phyloP scores from a whole-genome alignment of 2,329 filamentous ascomycete species.

The Penicillium frequentans region DNA sequence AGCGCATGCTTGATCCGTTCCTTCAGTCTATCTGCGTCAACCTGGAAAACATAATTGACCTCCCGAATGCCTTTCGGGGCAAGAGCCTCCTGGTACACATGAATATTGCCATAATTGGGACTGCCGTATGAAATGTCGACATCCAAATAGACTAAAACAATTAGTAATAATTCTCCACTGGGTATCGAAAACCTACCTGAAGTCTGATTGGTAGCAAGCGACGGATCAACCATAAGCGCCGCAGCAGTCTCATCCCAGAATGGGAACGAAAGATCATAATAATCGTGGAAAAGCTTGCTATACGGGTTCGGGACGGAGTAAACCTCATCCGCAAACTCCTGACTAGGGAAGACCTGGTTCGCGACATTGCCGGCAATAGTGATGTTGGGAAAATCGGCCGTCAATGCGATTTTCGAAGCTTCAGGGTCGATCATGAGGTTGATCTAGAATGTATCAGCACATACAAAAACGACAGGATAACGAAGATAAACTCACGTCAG shows the following conservation, averaged over 20 bases:
- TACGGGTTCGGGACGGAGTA: slow-evolving; percentile 40
- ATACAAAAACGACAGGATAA: too few relatives aligned
- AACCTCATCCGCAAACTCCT: slow-evolving; percentile 42
- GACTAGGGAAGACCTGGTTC: slow-evolving; percentile 47
- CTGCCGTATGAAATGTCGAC: slow-evolving; percentile 45
- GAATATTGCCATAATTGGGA: slow-evolving; percentile 45
- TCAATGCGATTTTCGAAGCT: slow-evolving; percentile 51
- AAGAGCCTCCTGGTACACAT: slow-evolving; percentile 44
- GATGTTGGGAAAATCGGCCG: slow-evolving; percentile 49
- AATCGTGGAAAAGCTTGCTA: slow-evolving; percentile 37
- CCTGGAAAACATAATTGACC: slow-evolving; percentile 43
- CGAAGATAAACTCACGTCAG: slow-evolving; percentile 29
- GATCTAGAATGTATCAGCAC: slow-evolving; percentile 28
- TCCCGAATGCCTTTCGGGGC: slow-evolving; percentile 36
- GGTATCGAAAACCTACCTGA: slow-evolving; percentile 22
- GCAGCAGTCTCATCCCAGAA: slow-evolving; percentile 52
- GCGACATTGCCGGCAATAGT: slow-evolving; percentile 49
- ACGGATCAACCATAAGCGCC: slow-evolving; percentile 38
- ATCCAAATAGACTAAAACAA: slow-evolving; percentile 40
- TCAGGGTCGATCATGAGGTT: slow-evolving; percentile 56
- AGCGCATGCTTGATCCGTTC: slow-evolving; percentile 40
- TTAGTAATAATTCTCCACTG: background rate
- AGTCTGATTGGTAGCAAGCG: slow-evolving; percentile 39
- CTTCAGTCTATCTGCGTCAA: slow-evolving; percentile 39
- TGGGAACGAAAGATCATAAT: slow-evolving; percentile 43